Evolutionary conservation across 345 rosid genomes (phyloP).

Genomic region (Schrenkiella parvula): DNA sequence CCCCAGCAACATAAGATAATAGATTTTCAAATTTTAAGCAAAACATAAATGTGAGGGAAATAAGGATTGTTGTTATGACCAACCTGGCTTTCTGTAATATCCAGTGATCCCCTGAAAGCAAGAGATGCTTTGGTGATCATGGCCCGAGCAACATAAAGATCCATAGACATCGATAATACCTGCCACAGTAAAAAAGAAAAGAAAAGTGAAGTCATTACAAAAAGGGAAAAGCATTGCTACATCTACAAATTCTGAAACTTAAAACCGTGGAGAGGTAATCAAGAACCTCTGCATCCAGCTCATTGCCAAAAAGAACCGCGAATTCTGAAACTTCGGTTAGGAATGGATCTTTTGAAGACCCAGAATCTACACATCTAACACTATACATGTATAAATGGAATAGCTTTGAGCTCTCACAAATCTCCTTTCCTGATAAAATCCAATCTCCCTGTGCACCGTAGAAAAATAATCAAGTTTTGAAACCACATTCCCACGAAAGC

Average conservation of each 20-base stretch:
- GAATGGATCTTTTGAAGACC: conserved; percentile 84
- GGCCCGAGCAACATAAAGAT: conserved; percentile 99
- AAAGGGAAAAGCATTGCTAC: background rate
- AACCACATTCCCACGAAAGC: background rate
- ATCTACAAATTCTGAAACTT: background rate
- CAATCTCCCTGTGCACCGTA: conserved; percentile 78
- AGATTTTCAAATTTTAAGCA: conserved; percentile 1
- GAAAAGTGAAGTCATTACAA: background rate
- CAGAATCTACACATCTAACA: conserved; percentile 60
- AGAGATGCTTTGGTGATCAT: conserved; percentile 96
- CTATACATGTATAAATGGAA: conserved; percentile 72
- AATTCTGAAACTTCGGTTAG: conserved; percentile 79
- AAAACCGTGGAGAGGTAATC: background rate
- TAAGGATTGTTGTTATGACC: background rate
- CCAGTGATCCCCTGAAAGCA: conserved; percentile 67
- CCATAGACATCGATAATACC: conserved; percentile 99
- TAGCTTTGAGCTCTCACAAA: conserved; percentile 43
- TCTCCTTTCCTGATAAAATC: conserved; percentile 76
- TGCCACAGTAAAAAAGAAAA: conserved; percentile 20
- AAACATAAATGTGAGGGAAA: background rate
- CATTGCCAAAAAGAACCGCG: conserved; percentile 91
- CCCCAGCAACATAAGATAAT: conserved; percentile 5
- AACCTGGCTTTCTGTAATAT: conserved; percentile 83
- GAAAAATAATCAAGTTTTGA: background rate
- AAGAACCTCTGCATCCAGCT: conserved; percentile 99